phyloP scores from a whole-genome alignment of 2,329 filamentous ascomycete species.

The Pseudogymnoascus sp. region DNA sequence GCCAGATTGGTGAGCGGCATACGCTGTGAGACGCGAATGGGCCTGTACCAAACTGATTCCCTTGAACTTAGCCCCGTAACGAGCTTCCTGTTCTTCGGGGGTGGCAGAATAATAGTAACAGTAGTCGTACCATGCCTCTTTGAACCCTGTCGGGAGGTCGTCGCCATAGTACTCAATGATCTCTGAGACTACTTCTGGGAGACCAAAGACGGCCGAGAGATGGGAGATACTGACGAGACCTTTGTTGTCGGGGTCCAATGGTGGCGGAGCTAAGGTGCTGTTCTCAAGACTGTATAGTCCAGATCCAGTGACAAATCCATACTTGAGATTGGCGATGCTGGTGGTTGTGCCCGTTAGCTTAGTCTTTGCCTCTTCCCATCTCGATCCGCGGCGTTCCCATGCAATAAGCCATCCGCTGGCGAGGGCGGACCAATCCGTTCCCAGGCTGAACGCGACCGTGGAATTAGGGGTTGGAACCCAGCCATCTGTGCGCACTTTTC shows the following conservation, averaged over 20 bases:
- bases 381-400: constrained; percentile 48
- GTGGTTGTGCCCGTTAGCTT: constrained; percentile 42
- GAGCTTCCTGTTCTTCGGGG: constrained; percentile 40
- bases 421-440: constrained; percentile 51
- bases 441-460: constrained; percentile 42
- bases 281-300: constrained; percentile 43
- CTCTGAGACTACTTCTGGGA: constrained; percentile 50
- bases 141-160: constrained; percentile 40
- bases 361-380: constrained; percentile 42
- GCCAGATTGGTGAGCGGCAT: constrained; percentile 35
- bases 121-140: constrained; percentile 50
- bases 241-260: constrained; percentile 41
- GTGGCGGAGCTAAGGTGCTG: constrained; percentile 44
- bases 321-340: constrained; percentile 46
- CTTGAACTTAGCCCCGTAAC: constrained; percentile 45
- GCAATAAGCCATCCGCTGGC: constrained; percentile 51
- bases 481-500: constrained; percentile 49
- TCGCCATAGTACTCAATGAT: constrained; percentile 41
- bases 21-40: constrained; percentile 51
- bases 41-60: constrained; percentile 43
- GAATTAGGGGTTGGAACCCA: constrained; percentile 36
- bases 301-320: constrained; percentile 51
- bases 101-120: constrained; percentile 48
- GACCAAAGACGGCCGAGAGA: constrained; percentile 49
- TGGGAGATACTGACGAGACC: constrained; percentile 38